Percentiles rank a stretch among this genome's conserved stretches.
Evolutionary conservation across 148 eudicot species (phyloP).

Genomic region (Suaeda aralocaspica): DNA sequence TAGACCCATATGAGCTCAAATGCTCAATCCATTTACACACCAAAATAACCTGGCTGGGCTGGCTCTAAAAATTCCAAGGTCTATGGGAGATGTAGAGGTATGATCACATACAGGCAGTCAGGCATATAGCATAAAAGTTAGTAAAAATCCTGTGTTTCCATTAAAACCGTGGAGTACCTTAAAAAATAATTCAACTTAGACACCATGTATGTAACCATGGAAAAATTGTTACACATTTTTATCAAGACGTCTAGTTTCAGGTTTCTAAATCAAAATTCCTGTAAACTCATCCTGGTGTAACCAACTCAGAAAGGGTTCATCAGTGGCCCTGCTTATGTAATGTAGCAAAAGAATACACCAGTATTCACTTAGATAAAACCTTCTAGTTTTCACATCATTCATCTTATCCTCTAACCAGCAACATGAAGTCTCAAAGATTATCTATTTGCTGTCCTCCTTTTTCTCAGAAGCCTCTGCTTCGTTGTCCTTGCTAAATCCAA

Average conservation of each 20-base stretch:
- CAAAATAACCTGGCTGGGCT: too few species aligned
- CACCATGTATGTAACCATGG: not conserved
- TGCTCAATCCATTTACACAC: too few species aligned
- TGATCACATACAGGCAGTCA: too few species aligned
- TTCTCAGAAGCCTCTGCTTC: conserved; percentile 35
- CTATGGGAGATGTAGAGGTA: too few species aligned
- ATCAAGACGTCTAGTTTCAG: not conserved
- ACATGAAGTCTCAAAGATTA: conserved; percentile 9
- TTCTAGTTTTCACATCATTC: not conserved
- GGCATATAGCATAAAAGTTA: too few species aligned
- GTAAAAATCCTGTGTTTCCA: too few species aligned
- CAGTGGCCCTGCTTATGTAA: conserved; percentile 10
- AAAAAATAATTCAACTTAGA: too few species aligned
- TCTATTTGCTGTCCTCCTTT: conserved; percentile 24
- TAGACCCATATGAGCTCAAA: too few species aligned
- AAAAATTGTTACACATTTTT: not conserved
- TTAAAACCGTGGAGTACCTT: too few species aligned
- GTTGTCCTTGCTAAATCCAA: conserved; percentile 57
- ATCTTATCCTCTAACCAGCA: not conserved
- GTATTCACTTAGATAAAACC: not conserved
- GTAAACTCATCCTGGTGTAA: not conserved
- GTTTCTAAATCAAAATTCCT: not conserved
- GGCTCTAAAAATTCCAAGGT: too few species aligned
- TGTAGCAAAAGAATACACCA: not conserved
- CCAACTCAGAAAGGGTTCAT: conserved; percentile 8